Evolutionary conservation across 331 rosid genomes (phyloP).

Genomic region (Malus hybrid): DNA sequence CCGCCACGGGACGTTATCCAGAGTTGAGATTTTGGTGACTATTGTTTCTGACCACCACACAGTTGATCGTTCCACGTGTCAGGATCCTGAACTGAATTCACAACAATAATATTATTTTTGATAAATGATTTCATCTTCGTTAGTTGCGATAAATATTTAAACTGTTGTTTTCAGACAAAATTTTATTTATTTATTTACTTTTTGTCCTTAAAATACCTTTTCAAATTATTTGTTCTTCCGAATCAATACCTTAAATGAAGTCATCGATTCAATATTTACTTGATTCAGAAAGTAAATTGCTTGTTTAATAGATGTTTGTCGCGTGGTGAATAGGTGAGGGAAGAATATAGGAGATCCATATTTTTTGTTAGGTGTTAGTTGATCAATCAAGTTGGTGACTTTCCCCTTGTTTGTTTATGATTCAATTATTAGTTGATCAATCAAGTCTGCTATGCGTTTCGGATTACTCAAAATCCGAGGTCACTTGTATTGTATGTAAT

Average conservation of each 20-base stretch:
- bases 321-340: too few relatives aligned
- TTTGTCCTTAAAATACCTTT: not conserved
- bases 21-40: not conserved
- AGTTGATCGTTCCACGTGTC: conserved; percentile 9
- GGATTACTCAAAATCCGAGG: not conserved
- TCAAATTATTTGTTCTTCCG: not conserved
- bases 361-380: too few relatives aligned
- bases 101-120: too few relatives aligned
- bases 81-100: not conserved
- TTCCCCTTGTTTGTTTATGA: not conserved
- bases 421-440: not conserved
- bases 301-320: too few relatives aligned
- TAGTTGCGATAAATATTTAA: too few relatives aligned
- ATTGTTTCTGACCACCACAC: not conserved
- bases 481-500: not conserved
- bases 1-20: not conserved
- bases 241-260: not conserved
- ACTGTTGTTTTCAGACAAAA: not conserved
- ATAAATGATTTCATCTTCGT: too few relatives aligned
- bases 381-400: not conserved
- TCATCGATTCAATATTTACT: too few relatives aligned
- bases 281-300: too few relatives aligned
- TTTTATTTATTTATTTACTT: not conserved
- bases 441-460: not conserved
- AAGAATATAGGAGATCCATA: too few relatives aligned